Evolutionary conservation across 306 rosid genomes (phyloP), one percentile per base, ranked within the genome.

Genomic region (Cicer judaicum): DNA sequence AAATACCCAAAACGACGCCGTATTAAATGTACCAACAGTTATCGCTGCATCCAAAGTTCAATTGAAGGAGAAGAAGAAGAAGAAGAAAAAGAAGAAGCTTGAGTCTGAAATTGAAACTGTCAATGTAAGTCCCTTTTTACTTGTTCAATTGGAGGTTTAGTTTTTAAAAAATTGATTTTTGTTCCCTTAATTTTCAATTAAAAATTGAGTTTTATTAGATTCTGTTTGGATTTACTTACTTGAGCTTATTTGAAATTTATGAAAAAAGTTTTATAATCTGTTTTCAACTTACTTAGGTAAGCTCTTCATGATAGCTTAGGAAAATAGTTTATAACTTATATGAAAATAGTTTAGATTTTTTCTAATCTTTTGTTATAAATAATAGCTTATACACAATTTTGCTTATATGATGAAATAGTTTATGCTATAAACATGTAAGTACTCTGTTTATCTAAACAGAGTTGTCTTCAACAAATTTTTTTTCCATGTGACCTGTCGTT

Each of bases 1-100:
- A 2, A 76, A 75, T 73, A 21, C 81, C 7, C 24, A 62, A 1
- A 84, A 84, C 72, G 70, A 38, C 18, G 75, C 41, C 53, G 80
- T 11, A 47, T 48, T 70, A 42, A 47, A 48, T 76, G 71, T 19
- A 10, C 24, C 44, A 8, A 43, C 7, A 38, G 53, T 9, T 44
- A 5, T 40, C 46, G 70, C 70, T 8, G 55, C 29, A 47, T 54
- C 74, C 16, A 73, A 62, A 21, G 77, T 2, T 43, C 34, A 42
- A 4, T 14, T 14, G 15, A 6, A 4, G 34, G 19, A 18, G 10
- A 38, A 38, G 52, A 85, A 29, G 81, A 64, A 24, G 29, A 90
- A 63, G 60, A 85, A 29, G 81, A 64, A 36, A 34, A 60, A n/a
- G 43, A 60, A 36, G 11, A 60, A 60, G 66, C 39, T 21, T 56